phyloP scores from a whole-genome alignment of 208 protist species.

The Trichomonas tenax region DNA sequence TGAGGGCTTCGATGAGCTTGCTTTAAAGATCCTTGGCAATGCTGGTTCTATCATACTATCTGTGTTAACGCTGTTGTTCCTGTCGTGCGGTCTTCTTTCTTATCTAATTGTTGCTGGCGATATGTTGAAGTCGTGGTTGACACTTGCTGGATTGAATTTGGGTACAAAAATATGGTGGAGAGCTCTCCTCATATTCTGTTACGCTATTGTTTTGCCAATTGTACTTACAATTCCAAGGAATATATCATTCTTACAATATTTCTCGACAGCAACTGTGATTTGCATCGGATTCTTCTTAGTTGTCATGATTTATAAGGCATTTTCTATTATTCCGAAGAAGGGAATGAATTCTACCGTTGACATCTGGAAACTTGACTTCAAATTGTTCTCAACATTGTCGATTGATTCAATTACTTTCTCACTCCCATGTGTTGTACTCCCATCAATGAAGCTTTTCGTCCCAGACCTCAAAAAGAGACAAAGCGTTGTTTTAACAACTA shows the following conservation, averaged over 20 bases:
- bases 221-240: neutral
- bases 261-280: neutral
- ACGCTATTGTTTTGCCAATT: neutral
- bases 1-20: neutral
- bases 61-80: neutral
- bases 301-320: neutral
- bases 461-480: neutral
- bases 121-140: neutral
- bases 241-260: neutral
- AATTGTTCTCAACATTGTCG: neutral
- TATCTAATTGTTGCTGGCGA: neutral
- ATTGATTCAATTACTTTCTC: neutral
- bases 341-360: neutral
- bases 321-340: neutral
- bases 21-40: neutral
- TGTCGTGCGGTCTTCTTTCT: neutral
- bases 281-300: neutral
- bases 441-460: neutral
- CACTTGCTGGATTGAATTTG: neutral
- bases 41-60: neutral
- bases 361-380: neutral
- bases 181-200: neutral
- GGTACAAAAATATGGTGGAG: neutral
- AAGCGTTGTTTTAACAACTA: neutral
- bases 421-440: neutral